Conservation (phyloP, 2,329 filamentous ascomycete genomes). For the Colletotrichum liaoningense region DNA sequence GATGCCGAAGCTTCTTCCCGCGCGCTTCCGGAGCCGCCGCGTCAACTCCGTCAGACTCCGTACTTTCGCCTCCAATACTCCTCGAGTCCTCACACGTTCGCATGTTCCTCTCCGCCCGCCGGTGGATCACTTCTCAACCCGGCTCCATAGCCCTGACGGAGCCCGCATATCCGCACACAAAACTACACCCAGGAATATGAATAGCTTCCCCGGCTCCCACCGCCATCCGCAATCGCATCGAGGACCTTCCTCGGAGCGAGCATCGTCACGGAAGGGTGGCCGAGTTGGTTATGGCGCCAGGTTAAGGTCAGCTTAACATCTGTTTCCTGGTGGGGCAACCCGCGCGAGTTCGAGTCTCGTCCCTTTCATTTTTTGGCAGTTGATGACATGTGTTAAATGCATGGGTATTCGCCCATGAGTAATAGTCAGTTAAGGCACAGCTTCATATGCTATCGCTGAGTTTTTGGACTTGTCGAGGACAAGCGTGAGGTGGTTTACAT, state of each 20-base stretch:
- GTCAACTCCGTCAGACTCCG: not conserved
- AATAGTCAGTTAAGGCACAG: too few relatives aligned
- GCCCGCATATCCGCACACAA: not conserved
- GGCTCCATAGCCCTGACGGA: slow-evolving; percentile 13
- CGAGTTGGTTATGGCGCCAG: slow-evolving; percentile 36
- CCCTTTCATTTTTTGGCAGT: slow-evolving; percentile 16
- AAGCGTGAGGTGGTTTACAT: too few relatives aligned
- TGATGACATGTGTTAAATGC: too few relatives aligned
- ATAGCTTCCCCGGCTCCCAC: not conserved
- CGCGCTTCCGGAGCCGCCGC: not conserved
- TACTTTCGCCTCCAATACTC: too few relatives aligned
- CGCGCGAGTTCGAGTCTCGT: slow-evolving; percentile 36
- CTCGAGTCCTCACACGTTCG: too few relatives aligned
- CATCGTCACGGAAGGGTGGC: slow-evolving; percentile 29
- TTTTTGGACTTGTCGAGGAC: too few relatives aligned
- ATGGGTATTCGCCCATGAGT: too few relatives aligned
- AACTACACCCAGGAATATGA: not conserved
- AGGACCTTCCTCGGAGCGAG: not conserved
- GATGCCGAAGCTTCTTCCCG: not conserved
- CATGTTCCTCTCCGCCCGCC: not conserved
- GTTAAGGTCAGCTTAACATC: slow-evolving; percentile 35
- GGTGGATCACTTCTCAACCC: not conserved
- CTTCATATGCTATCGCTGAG: too few relatives aligned
- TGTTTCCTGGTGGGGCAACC: slow-evolving; percentile 37
- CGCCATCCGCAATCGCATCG: not conserved